Percentiles rank a stretch among this genome's conserved stretches.
These are phyloP conservation scores for Xylaria hypoxylon DNA, from an alignment of 2,329 filamentous ascomycete genomes.

Conservation along the genomic window DNA sequence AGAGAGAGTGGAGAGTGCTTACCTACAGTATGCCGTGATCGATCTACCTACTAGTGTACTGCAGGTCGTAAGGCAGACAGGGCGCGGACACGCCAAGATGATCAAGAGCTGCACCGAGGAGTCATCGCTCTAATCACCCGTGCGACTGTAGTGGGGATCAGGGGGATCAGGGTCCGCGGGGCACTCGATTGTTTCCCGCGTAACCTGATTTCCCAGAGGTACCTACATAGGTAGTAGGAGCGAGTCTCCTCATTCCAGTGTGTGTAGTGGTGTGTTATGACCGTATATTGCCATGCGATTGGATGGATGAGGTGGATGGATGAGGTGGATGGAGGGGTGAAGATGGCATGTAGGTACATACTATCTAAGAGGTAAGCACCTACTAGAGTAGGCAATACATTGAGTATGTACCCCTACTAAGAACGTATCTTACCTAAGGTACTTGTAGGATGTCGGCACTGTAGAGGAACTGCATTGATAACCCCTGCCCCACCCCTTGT, in stretches of 20 bases:
- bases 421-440: too few species aligned
- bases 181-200: constrained; percentile 11
- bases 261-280: too few species aligned
- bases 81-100: constrained; percentile 23
- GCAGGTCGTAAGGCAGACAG: constrained; percentile 34
- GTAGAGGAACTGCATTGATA: background rate
- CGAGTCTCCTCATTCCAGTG: constrained; percentile 6
- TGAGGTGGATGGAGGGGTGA: too few species aligned
- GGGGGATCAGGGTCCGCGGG: constrained; percentile 32
- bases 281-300: too few species aligned
- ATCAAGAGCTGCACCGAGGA: constrained; percentile 23
- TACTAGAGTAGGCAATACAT: too few species aligned
- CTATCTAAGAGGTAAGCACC: too few species aligned
- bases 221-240: too few species aligned
- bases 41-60: constrained; percentile 14
- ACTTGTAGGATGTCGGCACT: background rate
- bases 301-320: too few species aligned
- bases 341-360: too few species aligned
- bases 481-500: constrained; percentile 13
- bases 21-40: too few species aligned
- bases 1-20: too few species aligned
- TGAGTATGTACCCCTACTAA: too few species aligned
- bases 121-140: constrained; percentile 29
- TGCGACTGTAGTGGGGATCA: constrained; percentile 15
- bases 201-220: background rate